Conservation (phyloP, 1,284 basidiomycete species). For the Cryptococcus jaspeensis region DNA sequence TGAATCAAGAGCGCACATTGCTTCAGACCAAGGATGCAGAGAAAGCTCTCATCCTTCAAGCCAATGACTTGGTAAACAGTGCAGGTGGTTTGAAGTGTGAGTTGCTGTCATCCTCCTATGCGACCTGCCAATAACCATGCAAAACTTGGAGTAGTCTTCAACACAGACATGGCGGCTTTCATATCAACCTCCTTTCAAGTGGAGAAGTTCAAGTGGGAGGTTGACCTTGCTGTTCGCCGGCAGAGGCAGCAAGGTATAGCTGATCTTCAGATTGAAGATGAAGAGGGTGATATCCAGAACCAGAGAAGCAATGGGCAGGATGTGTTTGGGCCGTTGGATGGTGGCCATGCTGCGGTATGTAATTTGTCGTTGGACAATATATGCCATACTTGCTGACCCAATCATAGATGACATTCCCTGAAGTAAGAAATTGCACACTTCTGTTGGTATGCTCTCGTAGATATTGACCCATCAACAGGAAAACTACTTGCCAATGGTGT, state of each 20-base stretch:
- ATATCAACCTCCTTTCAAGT: slow-evolving; percentile 19
- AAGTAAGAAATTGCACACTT: too few species aligned
- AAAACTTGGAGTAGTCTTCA: slow-evolving; percentile 23
- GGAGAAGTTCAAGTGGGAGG: slow-evolving; percentile 35
- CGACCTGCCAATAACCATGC: too few species aligned
- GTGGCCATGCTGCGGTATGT: too few species aligned
- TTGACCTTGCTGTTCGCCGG: slow-evolving; percentile 19
- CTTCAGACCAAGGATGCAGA: slow-evolving; percentile 10
- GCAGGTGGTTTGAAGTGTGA: slow-evolving; percentile 29
- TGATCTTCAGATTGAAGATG: neutral
- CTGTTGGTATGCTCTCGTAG: too few species aligned
- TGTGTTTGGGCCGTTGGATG: neutral
- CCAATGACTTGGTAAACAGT: slow-evolving; percentile 24
- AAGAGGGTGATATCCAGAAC: neutral
- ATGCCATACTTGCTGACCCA: too few species aligned
- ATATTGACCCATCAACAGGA: too few species aligned
- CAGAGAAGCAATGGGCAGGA: neutral
- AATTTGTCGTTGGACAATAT: too few species aligned
- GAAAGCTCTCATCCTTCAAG: slow-evolving; percentile 7
- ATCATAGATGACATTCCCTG: too few species aligned
- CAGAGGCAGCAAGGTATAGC: slow-evolving; percentile 4
- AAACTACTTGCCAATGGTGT: too few species aligned
- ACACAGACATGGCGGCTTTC: slow-evolving; percentile 29
- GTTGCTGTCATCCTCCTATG: neutral
- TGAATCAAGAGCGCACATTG: slow-evolving; percentile 16